Evolutionary conservation across 2,329 filamentous ascomycete genomes (phyloP), one percentile per base, ranked within the genome.

Genomic region (Falciphora oryzae): DNA sequence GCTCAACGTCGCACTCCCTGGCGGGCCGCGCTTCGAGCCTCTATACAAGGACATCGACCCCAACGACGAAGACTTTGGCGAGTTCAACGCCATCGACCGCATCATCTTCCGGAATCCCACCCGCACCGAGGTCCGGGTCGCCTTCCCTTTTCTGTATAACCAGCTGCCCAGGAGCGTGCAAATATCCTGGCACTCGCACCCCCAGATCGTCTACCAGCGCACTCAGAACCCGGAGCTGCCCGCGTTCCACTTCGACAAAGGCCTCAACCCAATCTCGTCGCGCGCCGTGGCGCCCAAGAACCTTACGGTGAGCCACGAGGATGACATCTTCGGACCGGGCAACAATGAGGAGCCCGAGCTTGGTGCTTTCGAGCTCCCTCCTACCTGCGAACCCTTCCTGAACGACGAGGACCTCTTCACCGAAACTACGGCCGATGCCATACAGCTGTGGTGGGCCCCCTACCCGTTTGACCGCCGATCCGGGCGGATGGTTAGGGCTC

Each of bases 1-100:
- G 0, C 81, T 99, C 58, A 99, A 99, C 70, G 94, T 99, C 63
- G 94, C 96, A 13, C 92, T 99, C 64, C 95, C 95, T n/a, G 95
- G 95, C 74, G 96, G 95, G 13, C 95, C 95, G 67, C 89, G 95
- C 35, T 99, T 99, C 68, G 95, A 99, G 77, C 95, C 95, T 29
- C 77, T 99, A 27, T 99, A 97, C 82, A 99, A 99, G 78, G 95
- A 99, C 71, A 93, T 99, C 67, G 93, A 99, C 75, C 95, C 95
- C 2, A 99, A 99, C 71, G 94, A 98, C 70, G 95, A 99, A 76
- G 95, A 99, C 74, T 99, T 99, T 77, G 95, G 95, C 77, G 95
- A 99, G 77, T 99, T 99, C 83, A 99, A 99, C 73, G 95, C 95
- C 44, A 99, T 99, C 71, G 95, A 99, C 73, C 92, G 96, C 70